Evolutionary conservation across 768 basidiomycete genomes (phyloP).

Genomic region (Trametes elegans): DNA sequence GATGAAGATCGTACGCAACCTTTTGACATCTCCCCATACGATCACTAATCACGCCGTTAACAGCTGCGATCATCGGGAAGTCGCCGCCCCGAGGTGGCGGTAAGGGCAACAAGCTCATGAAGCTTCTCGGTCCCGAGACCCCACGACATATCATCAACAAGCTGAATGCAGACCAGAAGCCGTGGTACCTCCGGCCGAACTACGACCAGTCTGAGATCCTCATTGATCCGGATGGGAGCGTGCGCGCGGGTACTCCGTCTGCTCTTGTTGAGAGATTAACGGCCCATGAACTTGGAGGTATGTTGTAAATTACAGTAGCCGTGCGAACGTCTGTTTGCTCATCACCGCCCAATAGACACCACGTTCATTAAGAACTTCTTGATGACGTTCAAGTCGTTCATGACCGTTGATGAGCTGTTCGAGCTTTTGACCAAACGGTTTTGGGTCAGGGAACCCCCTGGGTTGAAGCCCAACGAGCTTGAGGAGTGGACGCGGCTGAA

Average conservation of each 20-base stretch:
- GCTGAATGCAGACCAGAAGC: slow-evolving; percentile 44
- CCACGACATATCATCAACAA: slow-evolving; percentile 45
- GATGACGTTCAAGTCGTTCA: slow-evolving; percentile 96
- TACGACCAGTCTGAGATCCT: slow-evolving; percentile 78
- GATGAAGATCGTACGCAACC: slow-evolving; percentile 25
- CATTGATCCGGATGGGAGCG: slow-evolving; percentile 79
- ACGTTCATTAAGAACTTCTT: slow-evolving; percentile 87
- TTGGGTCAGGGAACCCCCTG: slow-evolving; percentile 70
- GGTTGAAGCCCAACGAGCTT: slow-evolving; percentile 56
- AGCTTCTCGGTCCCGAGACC: slow-evolving; percentile 62
- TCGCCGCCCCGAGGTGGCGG: slow-evolving; percentile 27
- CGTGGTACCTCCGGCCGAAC: slow-evolving; percentile 86
- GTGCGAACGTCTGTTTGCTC: not conserved
- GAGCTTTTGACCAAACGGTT: slow-evolving; percentile 81
- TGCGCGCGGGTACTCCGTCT: slow-evolving; percentile 82
- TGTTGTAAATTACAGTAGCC: slow-evolving; percentile 28
- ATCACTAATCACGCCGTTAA: not conserved
- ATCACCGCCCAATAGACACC: slow-evolving; percentile 47
- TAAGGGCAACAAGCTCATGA: slow-evolving; percentile 57
- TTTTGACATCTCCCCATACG: not conserved
- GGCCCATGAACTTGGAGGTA: slow-evolving; percentile 84
- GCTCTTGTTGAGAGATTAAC: slow-evolving; percentile 90
- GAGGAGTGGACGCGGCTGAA: slow-evolving; percentile 84
- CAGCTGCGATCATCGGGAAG: slow-evolving; percentile 21
- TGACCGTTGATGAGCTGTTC: slow-evolving; percentile 77